A percentile compares a stretch with the other conserved stretches of the same genome.
Evolutionary conservation across 106 monocot species (phyloP).

Genomic region (Dendrobium chrysotoxum): DNA sequence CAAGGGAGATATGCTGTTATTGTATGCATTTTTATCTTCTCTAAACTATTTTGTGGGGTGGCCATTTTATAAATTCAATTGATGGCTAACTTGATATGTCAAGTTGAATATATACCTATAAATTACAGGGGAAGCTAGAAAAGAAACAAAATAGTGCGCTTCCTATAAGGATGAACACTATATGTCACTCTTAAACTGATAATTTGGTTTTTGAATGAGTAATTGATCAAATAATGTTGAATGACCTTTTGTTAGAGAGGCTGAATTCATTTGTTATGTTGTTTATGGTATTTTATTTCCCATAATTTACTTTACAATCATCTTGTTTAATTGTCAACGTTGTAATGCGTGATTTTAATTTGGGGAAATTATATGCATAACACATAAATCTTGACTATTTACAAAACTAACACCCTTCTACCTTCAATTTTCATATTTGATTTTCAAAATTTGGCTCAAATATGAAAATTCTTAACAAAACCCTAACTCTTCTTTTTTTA

Average conservation of each 20-base stretch:
- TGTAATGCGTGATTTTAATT: neutral
- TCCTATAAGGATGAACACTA: neutral
- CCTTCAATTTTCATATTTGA: too few species aligned
- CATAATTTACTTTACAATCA: neutral
- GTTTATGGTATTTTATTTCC: neutral
- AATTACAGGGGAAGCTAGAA: neutral
- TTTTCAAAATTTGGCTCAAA: too few species aligned
- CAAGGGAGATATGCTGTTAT: neutral
- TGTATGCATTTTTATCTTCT: neutral
- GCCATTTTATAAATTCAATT: neutral
- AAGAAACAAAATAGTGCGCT: neutral
- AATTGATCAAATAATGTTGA: neutral
- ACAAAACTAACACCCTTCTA: too few species aligned
- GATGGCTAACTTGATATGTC: neutral
- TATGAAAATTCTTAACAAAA: too few species aligned
- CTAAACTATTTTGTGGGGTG: neutral
- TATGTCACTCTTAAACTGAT: neutral
- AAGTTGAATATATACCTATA: neutral
- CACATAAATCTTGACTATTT: too few species aligned
- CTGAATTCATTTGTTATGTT: neutral
- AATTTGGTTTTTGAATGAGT: neutral
- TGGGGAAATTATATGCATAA: too few species aligned
- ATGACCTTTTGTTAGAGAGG: neutral
- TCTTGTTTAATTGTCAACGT: neutral
- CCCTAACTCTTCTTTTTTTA: too few species aligned